These are phyloP conservation scores for Termitomyces sp. DNA, from an alignment of 768 basidiomycete genomes.

Conservation along the genomic window DNA sequence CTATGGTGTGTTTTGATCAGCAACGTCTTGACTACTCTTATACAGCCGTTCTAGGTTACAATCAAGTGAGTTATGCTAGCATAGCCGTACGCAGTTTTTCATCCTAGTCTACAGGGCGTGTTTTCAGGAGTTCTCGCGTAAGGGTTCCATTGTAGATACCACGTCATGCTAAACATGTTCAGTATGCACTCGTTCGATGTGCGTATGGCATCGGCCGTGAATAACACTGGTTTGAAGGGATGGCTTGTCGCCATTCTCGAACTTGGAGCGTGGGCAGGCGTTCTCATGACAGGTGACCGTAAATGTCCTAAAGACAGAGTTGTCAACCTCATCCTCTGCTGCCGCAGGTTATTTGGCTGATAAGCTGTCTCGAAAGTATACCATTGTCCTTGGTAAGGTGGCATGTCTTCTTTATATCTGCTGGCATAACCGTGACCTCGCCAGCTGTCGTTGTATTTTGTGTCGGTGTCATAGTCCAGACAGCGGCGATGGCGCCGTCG, in stretches of 20 bases:
- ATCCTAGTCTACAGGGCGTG: conserved; percentile 43
- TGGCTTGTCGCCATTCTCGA: conserved; percentile 75
- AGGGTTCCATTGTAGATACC: not conserved
- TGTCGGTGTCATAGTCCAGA: conserved; percentile 72
- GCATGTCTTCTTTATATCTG: not conserved
- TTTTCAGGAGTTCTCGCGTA: conserved; percentile 71
- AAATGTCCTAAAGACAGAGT: not conserved
- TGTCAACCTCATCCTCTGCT: not conserved
- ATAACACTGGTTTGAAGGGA: conserved; percentile 50
- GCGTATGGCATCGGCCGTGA: conserved; percentile 53
- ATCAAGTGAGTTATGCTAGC: conserved; percentile 36
- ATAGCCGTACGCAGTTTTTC: not conserved
- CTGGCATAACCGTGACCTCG: conserved; percentile 9
- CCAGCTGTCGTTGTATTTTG: conserved; percentile 57
- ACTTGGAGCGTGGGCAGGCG: conserved; percentile 73
- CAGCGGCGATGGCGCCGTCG: conserved; percentile 45
- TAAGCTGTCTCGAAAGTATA: conserved; percentile 68
- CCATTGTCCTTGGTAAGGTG: conserved; percentile 49
- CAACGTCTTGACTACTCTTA: not conserved
- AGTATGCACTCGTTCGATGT: conserved; percentile 48
- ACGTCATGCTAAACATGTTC: not conserved
- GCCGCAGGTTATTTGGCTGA: conserved; percentile 55
- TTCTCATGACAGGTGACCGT: conserved; percentile 54
- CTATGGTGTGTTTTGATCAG: conserved; percentile 41
- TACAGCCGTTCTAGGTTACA: conserved; percentile 42